phyloP scores from a whole-genome alignment of 106 monocot genomes.

The Allium cepa region DNA sequence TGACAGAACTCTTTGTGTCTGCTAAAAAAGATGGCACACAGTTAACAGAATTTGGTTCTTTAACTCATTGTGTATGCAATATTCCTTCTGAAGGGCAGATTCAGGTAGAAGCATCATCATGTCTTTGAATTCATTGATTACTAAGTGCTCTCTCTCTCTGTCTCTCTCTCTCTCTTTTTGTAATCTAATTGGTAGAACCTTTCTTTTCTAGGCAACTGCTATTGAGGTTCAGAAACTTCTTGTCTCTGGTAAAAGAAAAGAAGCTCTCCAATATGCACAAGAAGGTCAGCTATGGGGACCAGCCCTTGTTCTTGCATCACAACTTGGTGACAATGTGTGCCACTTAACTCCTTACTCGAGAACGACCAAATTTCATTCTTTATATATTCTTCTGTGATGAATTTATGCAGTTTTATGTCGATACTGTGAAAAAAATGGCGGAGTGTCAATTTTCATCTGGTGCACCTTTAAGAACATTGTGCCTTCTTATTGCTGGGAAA shows the following conservation, averaged over 20 bases:
- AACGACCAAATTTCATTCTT: not conserved
- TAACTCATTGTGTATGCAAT: conserved; percentile 57
- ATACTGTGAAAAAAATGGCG: conserved; percentile 98
- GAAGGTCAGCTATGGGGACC: conserved; percentile 97
- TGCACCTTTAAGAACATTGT: conserved; percentile 88
- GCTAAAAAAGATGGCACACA: conserved; percentile 38
- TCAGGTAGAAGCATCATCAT: conserved; percentile 32
- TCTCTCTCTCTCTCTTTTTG: too few relatives aligned
- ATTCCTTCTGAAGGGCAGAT: conserved; percentile 80
- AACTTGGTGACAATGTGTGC: conserved; percentile 84
- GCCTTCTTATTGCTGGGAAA: conserved; percentile 93
- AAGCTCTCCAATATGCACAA: conserved; percentile 88
- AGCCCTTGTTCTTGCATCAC: conserved; percentile 92
- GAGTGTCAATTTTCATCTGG: conserved; percentile 69
- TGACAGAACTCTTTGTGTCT: conserved; percentile 85
- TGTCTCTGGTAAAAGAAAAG: conserved; percentile 92
- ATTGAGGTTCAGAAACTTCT: conserved; percentile 82
- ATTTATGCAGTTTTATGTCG: conserved; percentile 76
- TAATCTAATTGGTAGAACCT: too few relatives aligned
- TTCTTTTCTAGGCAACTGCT: conserved; percentile 51
- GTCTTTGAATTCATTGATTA: conserved; percentile 4
- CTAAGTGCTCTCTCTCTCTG: too few relatives aligned
- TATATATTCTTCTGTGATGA: not conserved
- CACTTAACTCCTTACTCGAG: not conserved
- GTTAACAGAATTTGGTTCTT: conserved; percentile 41